A percentile compares a stretch with the other conserved stretches of the same genome.
Conservation (phyloP, 495 filamentous ascomycete genomes). For the Hypoxylon intermedium region DNA sequence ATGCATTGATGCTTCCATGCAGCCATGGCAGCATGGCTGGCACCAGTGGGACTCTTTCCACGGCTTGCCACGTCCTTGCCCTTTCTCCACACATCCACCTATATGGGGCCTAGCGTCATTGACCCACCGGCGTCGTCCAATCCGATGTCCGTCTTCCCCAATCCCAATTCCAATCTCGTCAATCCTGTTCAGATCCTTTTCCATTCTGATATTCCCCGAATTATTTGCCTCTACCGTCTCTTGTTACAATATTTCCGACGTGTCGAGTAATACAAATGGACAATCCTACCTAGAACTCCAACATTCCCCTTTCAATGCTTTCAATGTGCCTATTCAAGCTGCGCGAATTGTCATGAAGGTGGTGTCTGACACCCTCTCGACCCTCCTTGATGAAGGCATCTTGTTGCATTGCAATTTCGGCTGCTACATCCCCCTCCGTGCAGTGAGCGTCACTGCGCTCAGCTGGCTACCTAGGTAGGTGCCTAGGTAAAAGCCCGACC, state of each 20-base stretch:
- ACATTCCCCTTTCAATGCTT: neutral
- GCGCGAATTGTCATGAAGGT: conserved; percentile 29
- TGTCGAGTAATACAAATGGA: conserved; percentile 14
- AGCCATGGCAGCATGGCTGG: neutral
- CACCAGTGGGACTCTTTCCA: conserved; percentile 7
- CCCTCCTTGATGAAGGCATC: conserved; percentile 12
- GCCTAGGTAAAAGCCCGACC: neutral
- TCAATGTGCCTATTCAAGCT: neutral
- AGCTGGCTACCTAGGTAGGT: conserved; percentile 12
- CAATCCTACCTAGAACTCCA: neutral
- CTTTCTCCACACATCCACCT: conserved; percentile 25
- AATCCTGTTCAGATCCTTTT: conserved; percentile 33
- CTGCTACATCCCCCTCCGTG: neutral
- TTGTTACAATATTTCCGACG: conserved; percentile 10
- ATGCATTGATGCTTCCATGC: too few species aligned
- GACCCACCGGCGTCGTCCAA: conserved; percentile 11
- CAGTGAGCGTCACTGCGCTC: neutral
- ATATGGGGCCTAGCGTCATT: conserved; percentile 17
- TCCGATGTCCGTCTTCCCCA: conserved; percentile 5
- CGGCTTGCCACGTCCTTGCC: conserved; percentile 35
- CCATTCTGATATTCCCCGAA: conserved; percentile 16
- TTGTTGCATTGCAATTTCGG: conserved; percentile 11
- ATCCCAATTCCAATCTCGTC: conserved; percentile 19
- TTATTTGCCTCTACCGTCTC: conserved; percentile 21
- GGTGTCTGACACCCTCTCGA: neutral